Base-by-base conservation (phyloP, 2,329 filamentous ascomycete genomes). In the Aspergillus uvarum region DNA sequence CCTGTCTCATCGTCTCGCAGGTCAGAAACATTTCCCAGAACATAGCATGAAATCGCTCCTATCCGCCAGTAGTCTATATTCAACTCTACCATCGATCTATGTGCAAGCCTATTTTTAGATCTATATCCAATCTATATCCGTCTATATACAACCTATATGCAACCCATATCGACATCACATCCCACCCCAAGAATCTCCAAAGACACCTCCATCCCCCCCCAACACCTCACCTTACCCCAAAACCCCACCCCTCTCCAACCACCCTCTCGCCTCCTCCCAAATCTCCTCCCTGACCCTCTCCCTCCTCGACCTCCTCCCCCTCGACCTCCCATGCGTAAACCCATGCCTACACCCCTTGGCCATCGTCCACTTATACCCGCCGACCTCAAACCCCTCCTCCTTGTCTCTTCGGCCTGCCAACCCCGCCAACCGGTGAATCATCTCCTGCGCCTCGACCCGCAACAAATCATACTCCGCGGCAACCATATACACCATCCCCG, bases 391-490 rank as follows among this genome's bases (percentile, higher is more conserved):
- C 44, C 16, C 22, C 32, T 47, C 51, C 26, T 67, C 67, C 21
- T 63, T 63, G 12, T 66, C 56, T 6, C 54, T 31, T 56, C 54
- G 66, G 2, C 57, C 63, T 6, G 65, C 61, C 16, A 63, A 24
- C 6, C 60, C 65, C 3, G 70, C 72, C 44, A 74, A 62, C 16
- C 61, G 63, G 51, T 68, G 66, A 24, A 71, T 72, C 71, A 75
- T 75, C 49, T 59, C 42, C 58, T 71, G 67, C 5, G 67, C 73
- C 67, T 82, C 82, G 35, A 68, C 16, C 12, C 64, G 42, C n/a
- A 65, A 51, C 62, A 81, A 75, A 66, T 83, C 82, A 56, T 80
- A 73, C 70, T 83, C 79, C 14, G 74, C 74, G 0, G 70, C 78
- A 6, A 82, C 62, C 35, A 81, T 65, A 61, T 80, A 82, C 3